Base-by-base conservation (phyloP, 2,329 filamentous ascomycete genomes). In the Paraphoma chrysanthemicola region DNA sequence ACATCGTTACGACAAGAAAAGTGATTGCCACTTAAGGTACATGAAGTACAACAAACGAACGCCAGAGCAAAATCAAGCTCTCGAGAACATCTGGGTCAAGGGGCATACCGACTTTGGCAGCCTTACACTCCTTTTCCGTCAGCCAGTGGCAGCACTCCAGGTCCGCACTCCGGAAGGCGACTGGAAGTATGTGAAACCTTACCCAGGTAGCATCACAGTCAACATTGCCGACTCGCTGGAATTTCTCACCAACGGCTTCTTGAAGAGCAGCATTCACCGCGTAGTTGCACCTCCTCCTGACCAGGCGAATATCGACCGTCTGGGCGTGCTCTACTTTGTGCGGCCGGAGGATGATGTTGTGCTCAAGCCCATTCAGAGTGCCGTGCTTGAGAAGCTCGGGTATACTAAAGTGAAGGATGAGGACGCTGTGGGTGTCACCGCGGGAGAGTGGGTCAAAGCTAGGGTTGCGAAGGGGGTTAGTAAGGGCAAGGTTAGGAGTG, bases 21-120 rank as follows among this genome's bases (percentile, higher is more conserved):
- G 83, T 23, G 85, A 88, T 55, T 84, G 85, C 17, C 85, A 88
- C 50, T 75, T 88, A 6, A 80, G 86, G 5, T 88, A 87, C 67
- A 88, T 88, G 84, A 79, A 82, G 50, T 87, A 87, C 53, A 77
- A 78, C 9, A 79, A 79, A 2, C 82, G 84, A 18, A 79, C 76
- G 0, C 64, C 75, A 0, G 79, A 83, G 28, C 80, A 63, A 12
- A 80, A 83, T 31, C 76, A 76, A 12, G 76, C 76, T 12, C 76
- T 81, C 1, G 55, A 6, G 76, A 78, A 1, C 67, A 41, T 55
- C 1, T 60, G 54, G 54, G 72, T 31, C 7, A 56, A 59, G 9
- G 84, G 84, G 0, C 84, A 87, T 59, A 86, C 84, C 0, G 85
- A 87, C 56, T 73, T 86, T 1, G 84, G 84, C 0, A 81, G 80